Conservation (phyloP, 2,329 filamentous ascomycete species). For the Fusarium marasasianum region DNA sequence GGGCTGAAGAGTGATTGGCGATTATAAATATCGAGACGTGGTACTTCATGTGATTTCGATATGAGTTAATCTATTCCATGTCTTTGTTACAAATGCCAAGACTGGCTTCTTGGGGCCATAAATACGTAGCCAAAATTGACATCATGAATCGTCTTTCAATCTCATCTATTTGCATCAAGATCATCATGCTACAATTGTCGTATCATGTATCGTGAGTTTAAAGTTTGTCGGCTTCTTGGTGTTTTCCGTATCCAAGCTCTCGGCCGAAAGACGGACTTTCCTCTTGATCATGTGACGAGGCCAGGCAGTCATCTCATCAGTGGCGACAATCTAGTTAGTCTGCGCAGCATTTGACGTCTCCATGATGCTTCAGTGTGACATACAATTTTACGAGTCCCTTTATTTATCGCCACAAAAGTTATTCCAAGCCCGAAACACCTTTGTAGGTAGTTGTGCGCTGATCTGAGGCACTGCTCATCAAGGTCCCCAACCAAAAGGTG, state of each 20-base stretch:
- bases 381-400: fast-evolving
- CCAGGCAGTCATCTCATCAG: neutral
- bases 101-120: neutral
- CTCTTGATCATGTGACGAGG: constrained; percentile 9
- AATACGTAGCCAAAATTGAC: neutral
- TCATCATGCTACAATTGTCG: neutral
- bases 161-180: neutral
- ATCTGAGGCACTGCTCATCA: neutral
- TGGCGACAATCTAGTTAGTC: neutral
- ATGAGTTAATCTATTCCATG: neutral
- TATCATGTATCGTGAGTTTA: neutral
- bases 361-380: neutral
- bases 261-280: neutral
- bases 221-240: neutral
- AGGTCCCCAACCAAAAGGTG: neutral
- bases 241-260: neutral
- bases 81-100: neutral
- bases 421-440: neutral
- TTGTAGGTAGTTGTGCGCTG: neutral
- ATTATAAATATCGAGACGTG: neutral
- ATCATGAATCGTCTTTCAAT: neutral
- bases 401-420: fast-evolving
- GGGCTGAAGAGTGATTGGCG: neutral
- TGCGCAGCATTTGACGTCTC: neutral
- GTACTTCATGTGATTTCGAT: neutral